Evolutionary conservation across 1,284 basidiomycete species (phyloP).

Genomic region (Porphyrellus sp.): DNA sequence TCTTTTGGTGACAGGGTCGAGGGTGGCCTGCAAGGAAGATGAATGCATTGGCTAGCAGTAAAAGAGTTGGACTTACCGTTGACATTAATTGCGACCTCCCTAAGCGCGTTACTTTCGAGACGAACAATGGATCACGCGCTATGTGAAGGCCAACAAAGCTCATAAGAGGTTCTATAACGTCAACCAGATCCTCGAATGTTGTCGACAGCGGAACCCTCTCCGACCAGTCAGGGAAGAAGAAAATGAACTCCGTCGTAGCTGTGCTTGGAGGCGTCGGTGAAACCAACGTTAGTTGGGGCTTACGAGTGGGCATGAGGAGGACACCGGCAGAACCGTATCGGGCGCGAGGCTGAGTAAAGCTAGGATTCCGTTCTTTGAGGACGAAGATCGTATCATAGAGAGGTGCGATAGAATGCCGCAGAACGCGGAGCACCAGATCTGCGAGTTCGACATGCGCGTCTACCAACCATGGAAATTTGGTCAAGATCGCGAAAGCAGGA

Average conservation of each 20-base stretch:
- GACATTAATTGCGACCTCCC: slow-evolving; percentile 49
- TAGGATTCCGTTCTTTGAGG: slow-evolving; percentile 53
- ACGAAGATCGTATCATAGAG: slow-evolving; percentile 60
- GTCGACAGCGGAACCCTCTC: slow-evolving; percentile 67
- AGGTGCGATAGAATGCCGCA: slow-evolving; percentile 64
- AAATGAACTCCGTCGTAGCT: slow-evolving; percentile 68
- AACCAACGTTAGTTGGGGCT: slow-evolving; percentile 60
- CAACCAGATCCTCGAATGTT: slow-evolving; percentile 63
- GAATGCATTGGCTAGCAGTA: slow-evolving; percentile 18
- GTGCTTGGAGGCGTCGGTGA: slow-evolving; percentile 78
- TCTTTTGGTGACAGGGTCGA: slow-evolving; percentile 57
- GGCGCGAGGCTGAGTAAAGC: slow-evolving; percentile 59
- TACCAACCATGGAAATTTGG: slow-evolving; percentile 83
- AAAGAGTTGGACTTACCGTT: slow-evolving; percentile 40
- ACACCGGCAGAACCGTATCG: slow-evolving; percentile 60
- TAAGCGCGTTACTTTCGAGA: slow-evolving; percentile 60
- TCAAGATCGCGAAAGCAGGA: slow-evolving; percentile 75
- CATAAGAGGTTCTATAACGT: slow-evolving; percentile 75
- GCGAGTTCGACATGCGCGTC: slow-evolving; percentile 81
- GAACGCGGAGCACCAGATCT: slow-evolving; percentile 75
- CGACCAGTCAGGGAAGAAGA: slow-evolving; percentile 86
- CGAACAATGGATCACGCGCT: slow-evolving; percentile 64
- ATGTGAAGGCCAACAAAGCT: slow-evolving; percentile 73
- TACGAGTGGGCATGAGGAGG: slow-evolving; percentile 50
- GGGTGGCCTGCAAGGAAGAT: slow-evolving; percentile 38